Conservation (phyloP, 257 asterid genomes). For the Fraxinus cuspidata region DNA sequence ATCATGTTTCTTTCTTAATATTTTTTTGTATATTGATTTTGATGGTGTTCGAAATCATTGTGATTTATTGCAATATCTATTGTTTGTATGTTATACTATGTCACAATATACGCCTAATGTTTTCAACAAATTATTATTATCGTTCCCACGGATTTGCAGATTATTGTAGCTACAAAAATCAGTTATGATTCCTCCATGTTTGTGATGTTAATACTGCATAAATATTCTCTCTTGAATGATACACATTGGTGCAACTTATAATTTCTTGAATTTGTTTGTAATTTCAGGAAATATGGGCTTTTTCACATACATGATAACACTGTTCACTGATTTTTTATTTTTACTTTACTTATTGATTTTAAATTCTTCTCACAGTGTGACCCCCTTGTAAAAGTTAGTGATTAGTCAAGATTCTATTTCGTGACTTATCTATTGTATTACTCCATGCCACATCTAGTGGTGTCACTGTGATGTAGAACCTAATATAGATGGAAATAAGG, state of each 20-base stretch:
- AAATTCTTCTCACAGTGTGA: not conserved
- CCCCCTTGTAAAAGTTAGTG: not conserved
- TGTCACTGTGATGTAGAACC: not conserved
- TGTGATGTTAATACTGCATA: not conserved
- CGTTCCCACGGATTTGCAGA: not conserved
- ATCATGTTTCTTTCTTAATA: not conserved
- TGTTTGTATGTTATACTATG: too few species aligned
- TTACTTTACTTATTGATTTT: not conserved
- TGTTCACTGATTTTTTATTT: not conserved
- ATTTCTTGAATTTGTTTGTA: not conserved
- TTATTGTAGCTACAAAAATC: not conserved
- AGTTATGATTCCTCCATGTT: not conserved
- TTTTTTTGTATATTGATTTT: not conserved
- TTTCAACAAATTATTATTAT: too few species aligned
- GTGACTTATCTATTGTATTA: not conserved
- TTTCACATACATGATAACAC: not conserved
- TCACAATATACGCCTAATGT: too few species aligned
- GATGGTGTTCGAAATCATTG: not conserved
- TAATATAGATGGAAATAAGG: too few species aligned
- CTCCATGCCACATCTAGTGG: not conserved
- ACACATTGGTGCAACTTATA: not conserved
- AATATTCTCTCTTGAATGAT: not conserved
- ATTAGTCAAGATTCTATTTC: not conserved
- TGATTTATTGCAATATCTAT: not conserved
- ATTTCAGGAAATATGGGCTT: not conserved